phyloP scores from a whole-genome alignment of 1,284 basidiomycete species.

The Ceratobasidium sp. region DNA sequence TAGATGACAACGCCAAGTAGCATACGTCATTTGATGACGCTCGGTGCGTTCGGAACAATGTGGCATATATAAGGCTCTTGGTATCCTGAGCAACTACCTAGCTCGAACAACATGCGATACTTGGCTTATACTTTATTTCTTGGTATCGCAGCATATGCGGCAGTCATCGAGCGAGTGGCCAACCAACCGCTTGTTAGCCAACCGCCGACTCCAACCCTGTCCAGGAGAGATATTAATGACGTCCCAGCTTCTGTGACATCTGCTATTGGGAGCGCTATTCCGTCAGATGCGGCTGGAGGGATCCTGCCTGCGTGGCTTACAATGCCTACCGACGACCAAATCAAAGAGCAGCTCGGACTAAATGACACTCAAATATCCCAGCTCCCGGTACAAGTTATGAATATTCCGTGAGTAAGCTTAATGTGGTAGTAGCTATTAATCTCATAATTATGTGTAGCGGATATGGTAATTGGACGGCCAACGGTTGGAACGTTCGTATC shows the following conservation, averaged over 20 bases:
- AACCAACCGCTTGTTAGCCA: neutral
- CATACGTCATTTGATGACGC: conserved; percentile 6
- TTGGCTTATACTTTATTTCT: neutral
- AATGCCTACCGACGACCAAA: conserved; percentile 37
- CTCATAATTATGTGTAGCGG: conserved; percentile 17
- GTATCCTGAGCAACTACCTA: neutral
- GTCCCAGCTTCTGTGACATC: conserved; percentile 10
- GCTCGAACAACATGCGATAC: neutral
- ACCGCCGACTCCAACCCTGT: neutral
- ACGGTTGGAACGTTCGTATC: conserved; percentile 41
- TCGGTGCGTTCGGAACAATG: neutral
- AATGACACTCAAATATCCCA: conserved; percentile 39
- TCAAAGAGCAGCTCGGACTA: conserved; percentile 40
- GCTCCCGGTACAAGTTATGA: conserved; percentile 39
- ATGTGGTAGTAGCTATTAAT: neutral
- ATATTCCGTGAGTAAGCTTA: conserved; percentile 41
- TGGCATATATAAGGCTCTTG: conserved; percentile 7
- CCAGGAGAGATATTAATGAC: neutral
- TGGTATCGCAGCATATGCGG: neutral
- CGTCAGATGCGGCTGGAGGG: conserved; percentile 38
- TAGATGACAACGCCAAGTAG: neutral
- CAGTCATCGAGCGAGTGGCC: neutral
- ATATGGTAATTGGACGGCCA: conserved; percentile 41
- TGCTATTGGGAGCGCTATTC: conserved; percentile 17
- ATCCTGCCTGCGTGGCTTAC: conserved; percentile 41